Evolutionary conservation across 176 grass and related monocot species (phyloP).

Genomic region (Alopecurus myosuroides): DNA sequence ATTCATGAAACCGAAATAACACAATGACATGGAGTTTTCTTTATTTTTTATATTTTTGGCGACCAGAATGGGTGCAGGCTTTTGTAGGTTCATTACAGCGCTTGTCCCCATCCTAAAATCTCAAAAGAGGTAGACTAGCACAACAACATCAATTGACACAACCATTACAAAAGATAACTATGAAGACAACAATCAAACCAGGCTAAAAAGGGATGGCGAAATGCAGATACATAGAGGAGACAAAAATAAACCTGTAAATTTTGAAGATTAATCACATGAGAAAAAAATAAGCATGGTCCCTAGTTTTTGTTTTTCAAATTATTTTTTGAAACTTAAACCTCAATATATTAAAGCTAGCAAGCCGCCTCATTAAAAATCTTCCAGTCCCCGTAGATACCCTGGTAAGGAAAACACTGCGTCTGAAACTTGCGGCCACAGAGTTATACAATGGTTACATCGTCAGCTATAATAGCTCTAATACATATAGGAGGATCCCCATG

Average conservation of each 20-base stretch:
- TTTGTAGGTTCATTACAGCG: neutral
- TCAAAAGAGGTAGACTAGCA: neutral
- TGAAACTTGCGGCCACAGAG: too few relatives aligned
- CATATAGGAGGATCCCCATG: too few relatives aligned
- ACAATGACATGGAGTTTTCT: neutral
- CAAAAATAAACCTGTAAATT: too few relatives aligned
- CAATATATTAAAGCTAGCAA: too few relatives aligned
- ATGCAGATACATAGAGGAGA: neutral
- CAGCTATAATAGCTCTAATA: too few relatives aligned
- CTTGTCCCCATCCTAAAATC: neutral
- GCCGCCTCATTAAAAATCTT: too few relatives aligned
- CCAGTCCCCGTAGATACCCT: too few relatives aligned
- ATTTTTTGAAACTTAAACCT: too few relatives aligned
- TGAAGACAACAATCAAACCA: neutral
- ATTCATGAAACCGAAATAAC: neutral
- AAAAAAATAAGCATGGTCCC: too few relatives aligned
- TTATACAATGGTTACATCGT: too few relatives aligned
- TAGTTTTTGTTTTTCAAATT: too few relatives aligned
- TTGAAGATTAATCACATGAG: neutral
- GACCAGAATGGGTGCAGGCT: neutral
- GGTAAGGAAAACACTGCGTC: too few relatives aligned
- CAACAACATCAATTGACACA: neutral
- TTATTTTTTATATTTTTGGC: neutral
- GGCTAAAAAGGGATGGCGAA: neutral
- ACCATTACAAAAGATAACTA: neutral